Base-by-base conservation (phyloP, 1,139 yeast species). In the Yamadazyma friedrichii region DNA sequence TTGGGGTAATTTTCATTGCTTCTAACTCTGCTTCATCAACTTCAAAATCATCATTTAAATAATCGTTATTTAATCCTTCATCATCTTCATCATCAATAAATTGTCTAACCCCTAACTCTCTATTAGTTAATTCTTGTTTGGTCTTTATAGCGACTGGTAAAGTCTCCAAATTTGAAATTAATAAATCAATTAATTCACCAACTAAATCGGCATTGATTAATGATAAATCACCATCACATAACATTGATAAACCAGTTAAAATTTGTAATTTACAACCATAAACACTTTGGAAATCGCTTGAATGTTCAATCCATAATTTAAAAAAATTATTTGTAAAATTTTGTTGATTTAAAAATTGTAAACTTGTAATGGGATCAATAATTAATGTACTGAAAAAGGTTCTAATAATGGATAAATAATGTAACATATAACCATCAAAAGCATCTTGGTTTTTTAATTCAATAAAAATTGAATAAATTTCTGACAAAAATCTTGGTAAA, bases 211-310 rank as follows among this genome's bases (percentile, higher is more conserved):
- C 44, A 46, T 66, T 67, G 13, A 65, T 59, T 17, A 56, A 47
- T n/a, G 55, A 44, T 30, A 66, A 51, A 15, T 59, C 61, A 11
- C 62, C 56, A 39, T 59, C 64, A 39, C 59, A 53, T 12, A 70
- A 47, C 20, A 73, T 56, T 3, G 70, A 48, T 41, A 67, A 53
- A 27, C 66, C 54, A 1, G 78, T 68, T 52, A 77, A 58, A 5
- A 76, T 69, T 55, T 78, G 81, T 35, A 78, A 60, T 52, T 78
- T 78, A 48, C 80, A 68, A 17, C 82, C 83, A 47, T 76, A 77
- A 15, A 77, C 82, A 53, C 80, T 76, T 48, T 69, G 74, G 61
- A 76, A 72, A 47, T 69, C 71, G 26, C 59, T 67, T 29, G 72
- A 65, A 50, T 75, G 62, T 46, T 71, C 65, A 46, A 76, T 63